These are phyloP conservation scores for Corchorus olitorius DNA, from an alignment of 345 rosid species.

Conservation along the genomic window DNA sequence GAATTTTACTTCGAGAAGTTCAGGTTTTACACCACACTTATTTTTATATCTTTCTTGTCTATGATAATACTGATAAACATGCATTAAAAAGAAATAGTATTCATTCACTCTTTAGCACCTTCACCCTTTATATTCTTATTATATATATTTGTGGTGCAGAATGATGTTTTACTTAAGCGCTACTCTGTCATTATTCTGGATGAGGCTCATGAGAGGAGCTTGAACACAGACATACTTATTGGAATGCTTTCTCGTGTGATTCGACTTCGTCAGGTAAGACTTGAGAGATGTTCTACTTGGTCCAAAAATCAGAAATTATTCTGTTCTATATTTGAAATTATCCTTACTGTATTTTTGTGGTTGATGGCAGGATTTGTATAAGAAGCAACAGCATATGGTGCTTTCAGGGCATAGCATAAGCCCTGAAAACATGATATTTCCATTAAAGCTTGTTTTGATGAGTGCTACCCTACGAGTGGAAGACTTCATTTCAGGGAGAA, in stretches of 20 bases:
- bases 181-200: conserved; percentile 88
- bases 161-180: conserved; percentile 69
- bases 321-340: conserved; percentile 13
- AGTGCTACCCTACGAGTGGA: conserved; percentile 90
- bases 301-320: background rate
- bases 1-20: conserved; percentile 89
- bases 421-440: conserved; percentile 56
- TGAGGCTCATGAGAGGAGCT: conserved; percentile 96
- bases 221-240: conserved; percentile 91
- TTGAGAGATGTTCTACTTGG: conserved; percentile 8
- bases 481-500: conserved; percentile 69
- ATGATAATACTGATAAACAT: background rate
- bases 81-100: background rate
- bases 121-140: background rate
- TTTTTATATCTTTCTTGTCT: background rate
- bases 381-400: conserved; percentile 62
- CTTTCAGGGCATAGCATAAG: conserved; percentile 50
- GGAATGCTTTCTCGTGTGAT: conserved; percentile 87
- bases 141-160: conserved; percentile 47
- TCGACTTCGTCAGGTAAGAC: conserved; percentile 68
- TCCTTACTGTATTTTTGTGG: conserved; percentile 18
- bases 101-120: background rate
- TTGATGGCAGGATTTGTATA: conserved; percentile 48
- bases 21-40: conserved; percentile 50
- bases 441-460: conserved; percentile 86